Base-by-base conservation (phyloP, 148 eudicot species). In the Fagopyrum tataricum region DNA sequence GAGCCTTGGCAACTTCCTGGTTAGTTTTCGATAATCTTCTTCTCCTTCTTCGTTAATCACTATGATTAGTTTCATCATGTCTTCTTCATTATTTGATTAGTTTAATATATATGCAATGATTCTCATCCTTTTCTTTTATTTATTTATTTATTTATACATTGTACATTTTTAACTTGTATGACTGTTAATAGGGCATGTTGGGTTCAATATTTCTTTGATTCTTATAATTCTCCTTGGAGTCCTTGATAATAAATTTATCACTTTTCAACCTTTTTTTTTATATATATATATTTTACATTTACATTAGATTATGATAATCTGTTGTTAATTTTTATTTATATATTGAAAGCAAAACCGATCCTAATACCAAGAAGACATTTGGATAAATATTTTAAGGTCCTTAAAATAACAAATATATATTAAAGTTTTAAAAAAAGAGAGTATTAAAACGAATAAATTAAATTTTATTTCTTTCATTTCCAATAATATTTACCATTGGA, bases 1-100 rank as follows among this genome's bases (percentile, higher is more conserved):
- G 98, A 94, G 81, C 98, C 98, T 78, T 94, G 98, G 98, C 97
- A 94, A 81, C 98, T 94, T 77, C 98, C 98, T 71, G 97, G 98
- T 89, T 75, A 2, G 61, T 55, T 24, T 21, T 55, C 61, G 1
- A 31, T 48, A 48, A 48, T 13, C 53, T 48, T 17, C 53, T 2
- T 48, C 53, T 48, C 15, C n/a, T 2, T 49, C 55, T 49, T 46
- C 49, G 3, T 46, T 1, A 13, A 48, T 48, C 15, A 4, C 52
- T 7, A 31, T 31, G 37, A 31, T 31, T 48, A 17, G 52, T 12
- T 48, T 48, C 12, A 13, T 48, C 3, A 49, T 49, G 4, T 49
- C 18, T 14, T 49, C 4, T 13, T 49, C 14, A 2, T 49, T 4
- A 49, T 18, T 49, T 6, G 55, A 13, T 49, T 49, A 49, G 17